Base-by-base conservation (phyloP, 805 yeast species). In the Kluyveromyces wickerhamii region DNA sequence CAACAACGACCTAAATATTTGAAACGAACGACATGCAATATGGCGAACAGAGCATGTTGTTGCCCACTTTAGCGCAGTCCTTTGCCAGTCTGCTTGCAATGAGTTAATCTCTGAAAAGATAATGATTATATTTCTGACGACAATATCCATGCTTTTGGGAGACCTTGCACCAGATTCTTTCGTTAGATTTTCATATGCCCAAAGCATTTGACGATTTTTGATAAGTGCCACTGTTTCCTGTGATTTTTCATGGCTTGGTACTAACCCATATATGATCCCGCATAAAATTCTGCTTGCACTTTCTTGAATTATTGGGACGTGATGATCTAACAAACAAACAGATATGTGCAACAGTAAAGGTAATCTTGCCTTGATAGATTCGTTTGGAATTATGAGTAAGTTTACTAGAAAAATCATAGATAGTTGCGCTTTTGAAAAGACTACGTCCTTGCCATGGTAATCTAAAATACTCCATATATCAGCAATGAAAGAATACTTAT, bases 31-130 rank as follows among this genome's bases (percentile, higher is more conserved):
- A 45, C 98, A 92, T 0, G 99, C 98, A 45, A 92, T 74, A 54
- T 94, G 99, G 50, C 96, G 71, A 2, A 89, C 97, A 2, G 96
- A 94, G 62, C 97, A 92, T 1, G 95, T 79, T 0, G 98, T 92
- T 0, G 98, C 96, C 98, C 98, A 92, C 19, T 71, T 68, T 22
- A 94, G 65, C 0, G 97, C 80, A 3, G 73, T 75, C 21, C 79
- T 64, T 33, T 94, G 79, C 98, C 98, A 92, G 33, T 79, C 83
- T 27, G 72, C 72, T 52, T 81, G 94, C 26, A 87, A 62, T 9
- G 49, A 59, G 1, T 77, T 72, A 16, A 62, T 58, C 0, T 66
- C 56, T 0, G 66, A 60, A 45, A 86, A 75, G 1, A 82, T 66
- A 16, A 68, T 71, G 23, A 86, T 54, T 2, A 81, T 69, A 37